Base-by-base conservation (phyloP, 805 yeast genomes). In the Zygoascus tannicola region DNA sequence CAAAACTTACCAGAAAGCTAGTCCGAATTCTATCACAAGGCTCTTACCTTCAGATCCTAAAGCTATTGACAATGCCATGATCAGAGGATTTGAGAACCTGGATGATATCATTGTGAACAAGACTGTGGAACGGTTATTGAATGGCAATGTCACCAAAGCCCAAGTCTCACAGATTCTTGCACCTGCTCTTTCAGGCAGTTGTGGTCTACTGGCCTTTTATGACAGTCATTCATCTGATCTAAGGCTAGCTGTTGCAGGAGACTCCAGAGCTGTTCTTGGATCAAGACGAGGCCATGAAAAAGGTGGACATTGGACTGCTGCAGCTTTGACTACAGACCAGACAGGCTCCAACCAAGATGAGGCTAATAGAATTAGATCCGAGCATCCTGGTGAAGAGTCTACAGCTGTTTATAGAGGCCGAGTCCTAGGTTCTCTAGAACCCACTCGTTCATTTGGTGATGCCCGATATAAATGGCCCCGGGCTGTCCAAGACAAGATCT, bases 371-470 rank as follows among this genome's bases (percentile, higher is more conserved):
- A 75, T 92, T 45, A 74, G 80, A 40, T 68, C 76, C 26, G 97
- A 88, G 63, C 98, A 92, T 64, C 98, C 98, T 1, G 80, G 80
- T 48, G 97, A 90, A 63, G 82, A 85, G 28, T 45, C 58, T 32
- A 78, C 80, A 41, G 94, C 81, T 36, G 74, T 90, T 30, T 72
- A 83, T 51, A 77, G 85, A 49, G 98, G 97, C 3, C 76, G 98
- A 56, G 84, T 92, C 8, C 71, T 92, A 52, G 98, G 98, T 0
- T 78, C 92, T 8, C 72, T 92, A 50, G 97, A 92, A 63, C 98
- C 98, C 12, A 78, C 95, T 0, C 73, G 98, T 56, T 95, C 97
- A 1, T 92, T 92, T 69, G 98, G 98, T 39, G 98, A 92, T 63
- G 94, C 95, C 47, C 75, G 96, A 49, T 92, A 86, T 60, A 92